Evolutionary conservation across 768 basidiomycete genomes (phyloP).

Genomic region (Krasilnikovozyma curviuscula): DNA sequence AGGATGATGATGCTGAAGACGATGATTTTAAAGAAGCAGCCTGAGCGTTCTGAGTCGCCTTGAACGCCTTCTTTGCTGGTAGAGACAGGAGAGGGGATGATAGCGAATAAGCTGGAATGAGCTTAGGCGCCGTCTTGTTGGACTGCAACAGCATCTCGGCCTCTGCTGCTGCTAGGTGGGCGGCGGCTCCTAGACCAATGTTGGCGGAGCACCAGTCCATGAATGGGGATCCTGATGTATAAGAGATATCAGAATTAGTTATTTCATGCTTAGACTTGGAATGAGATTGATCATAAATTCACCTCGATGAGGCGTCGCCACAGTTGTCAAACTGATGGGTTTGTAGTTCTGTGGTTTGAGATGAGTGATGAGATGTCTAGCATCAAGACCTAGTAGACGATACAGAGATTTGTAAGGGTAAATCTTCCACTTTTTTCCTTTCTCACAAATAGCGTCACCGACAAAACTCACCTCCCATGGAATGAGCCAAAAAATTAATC

Average conservation of each 20-base stretch:
- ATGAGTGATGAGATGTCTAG: constrained; percentile 72
- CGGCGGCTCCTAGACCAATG: neutral
- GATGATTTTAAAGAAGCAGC: neutral
- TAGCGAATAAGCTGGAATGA: constrained; percentile 28
- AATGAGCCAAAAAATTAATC: constrained; percentile 85
- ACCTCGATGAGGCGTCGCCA: constrained; percentile 71
- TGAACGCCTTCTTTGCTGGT: constrained; percentile 11
- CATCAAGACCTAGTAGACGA: constrained; percentile 51
- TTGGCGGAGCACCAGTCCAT: constrained; percentile 96
- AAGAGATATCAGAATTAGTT: neutral
- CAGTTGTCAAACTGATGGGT: constrained; percentile 75
- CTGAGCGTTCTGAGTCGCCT: too few species aligned
- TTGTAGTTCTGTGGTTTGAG: constrained; percentile 56
- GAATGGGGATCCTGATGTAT: constrained; percentile 66
- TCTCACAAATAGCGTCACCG: neutral
- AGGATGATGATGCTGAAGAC: neutral
- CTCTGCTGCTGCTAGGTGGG: too few species aligned
- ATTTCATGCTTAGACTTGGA: neutral
- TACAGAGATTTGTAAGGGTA: neutral
- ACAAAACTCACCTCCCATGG: constrained; percentile 39
- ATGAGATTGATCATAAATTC: neutral
- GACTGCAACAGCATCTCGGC: constrained; percentile 13
- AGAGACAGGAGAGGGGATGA: constrained; percentile 29
- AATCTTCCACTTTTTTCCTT: neutral
- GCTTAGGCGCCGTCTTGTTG: constrained; percentile 17